Evolutionary conservation across 208 protist species (phyloP).

Genomic region (Crithidia bombi): DNA sequence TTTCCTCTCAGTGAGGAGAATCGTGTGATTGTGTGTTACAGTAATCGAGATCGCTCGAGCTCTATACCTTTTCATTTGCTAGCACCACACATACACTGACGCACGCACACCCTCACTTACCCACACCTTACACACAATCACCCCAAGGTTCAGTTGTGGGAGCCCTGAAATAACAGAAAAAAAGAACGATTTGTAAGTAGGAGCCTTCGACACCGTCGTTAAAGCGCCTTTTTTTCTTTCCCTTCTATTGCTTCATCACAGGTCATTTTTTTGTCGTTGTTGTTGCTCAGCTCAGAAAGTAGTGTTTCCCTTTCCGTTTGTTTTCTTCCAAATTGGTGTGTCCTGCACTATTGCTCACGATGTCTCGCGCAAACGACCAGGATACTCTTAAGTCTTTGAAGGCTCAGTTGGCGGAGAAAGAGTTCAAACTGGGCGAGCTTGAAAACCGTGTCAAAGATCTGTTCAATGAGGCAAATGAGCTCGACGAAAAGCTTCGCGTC

Average conservation of each 20-base stretch:
- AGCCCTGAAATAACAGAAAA: no score
- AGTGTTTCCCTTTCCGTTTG: slow-evolving; percentile 14
- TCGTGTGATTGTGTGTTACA: background rate
- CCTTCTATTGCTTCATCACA: background rate
- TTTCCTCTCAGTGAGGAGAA: background rate
- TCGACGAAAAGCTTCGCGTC: slow-evolving; percentile 68
- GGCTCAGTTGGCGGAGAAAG: slow-evolving; percentile 59
- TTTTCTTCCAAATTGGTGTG: slow-evolving; percentile 6
- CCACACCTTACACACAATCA: no score
- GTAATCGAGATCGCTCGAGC: no score
- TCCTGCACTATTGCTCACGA: background rate
- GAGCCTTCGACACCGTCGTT: no score
- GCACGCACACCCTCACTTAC: no score
- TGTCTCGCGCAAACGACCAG: slow-evolving; percentile 16
- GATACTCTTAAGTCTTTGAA: slow-evolving; percentile 34
- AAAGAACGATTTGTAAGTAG: no score
- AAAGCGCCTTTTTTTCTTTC: slow-evolving; percentile 20
- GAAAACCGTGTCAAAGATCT: slow-evolving; percentile 71
- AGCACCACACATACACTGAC: no score
- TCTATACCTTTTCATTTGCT: no score
- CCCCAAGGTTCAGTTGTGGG: no score
- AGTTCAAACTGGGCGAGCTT: slow-evolving; percentile 76
- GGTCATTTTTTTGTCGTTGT: slow-evolving; percentile 8
- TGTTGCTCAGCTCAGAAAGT: no score
- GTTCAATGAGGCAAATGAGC: slow-evolving; percentile 55